These are phyloP conservation scores for Aureobasidium sp. DNA, from an alignment of 2,329 filamentous ascomycete species.

Conservation along the genomic window DNA sequence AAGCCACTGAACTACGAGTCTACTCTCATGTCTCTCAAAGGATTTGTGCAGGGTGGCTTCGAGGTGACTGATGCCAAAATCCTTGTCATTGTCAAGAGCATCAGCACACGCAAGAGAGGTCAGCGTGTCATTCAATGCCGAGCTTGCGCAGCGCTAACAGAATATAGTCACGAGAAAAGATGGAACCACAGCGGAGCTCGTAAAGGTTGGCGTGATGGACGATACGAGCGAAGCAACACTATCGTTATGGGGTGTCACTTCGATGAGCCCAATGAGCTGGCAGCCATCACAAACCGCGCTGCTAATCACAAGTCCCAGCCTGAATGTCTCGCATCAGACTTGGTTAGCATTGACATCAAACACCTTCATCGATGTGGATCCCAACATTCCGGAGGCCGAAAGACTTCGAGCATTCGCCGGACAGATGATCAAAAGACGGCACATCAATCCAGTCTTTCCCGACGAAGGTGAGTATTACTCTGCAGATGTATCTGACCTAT, in stretches of 20 bases:
- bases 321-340: constrained; percentile 23
- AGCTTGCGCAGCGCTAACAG: not conserved
- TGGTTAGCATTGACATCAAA: constrained; percentile 29
- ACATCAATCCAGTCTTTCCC: constrained; percentile 40
- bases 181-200: constrained; percentile 34
- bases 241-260: constrained; percentile 47
- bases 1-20: constrained; percentile 37
- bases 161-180: constrained; percentile 39
- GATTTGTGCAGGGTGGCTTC: constrained; percentile 46
- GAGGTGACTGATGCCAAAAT: constrained; percentile 45
- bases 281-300: constrained; percentile 41
- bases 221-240: constrained; percentile 46
- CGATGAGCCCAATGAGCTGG: constrained; percentile 33
- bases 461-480: constrained; percentile 20
- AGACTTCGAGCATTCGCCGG: constrained; percentile 46
- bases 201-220: constrained; percentile 49
- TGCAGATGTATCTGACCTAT: not conserved
- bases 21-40: constrained; percentile 47
- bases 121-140: not conserved
- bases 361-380: constrained; percentile 48
- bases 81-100: constrained; percentile 50
- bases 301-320: constrained; percentile 40
- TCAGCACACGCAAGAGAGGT: constrained; percentile 45
- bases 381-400: constrained; percentile 42
- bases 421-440: constrained; percentile 40